Conservation (phyloP, 495 filamentous ascomycete genomes). For the Neurospora intermedia region DNA sequence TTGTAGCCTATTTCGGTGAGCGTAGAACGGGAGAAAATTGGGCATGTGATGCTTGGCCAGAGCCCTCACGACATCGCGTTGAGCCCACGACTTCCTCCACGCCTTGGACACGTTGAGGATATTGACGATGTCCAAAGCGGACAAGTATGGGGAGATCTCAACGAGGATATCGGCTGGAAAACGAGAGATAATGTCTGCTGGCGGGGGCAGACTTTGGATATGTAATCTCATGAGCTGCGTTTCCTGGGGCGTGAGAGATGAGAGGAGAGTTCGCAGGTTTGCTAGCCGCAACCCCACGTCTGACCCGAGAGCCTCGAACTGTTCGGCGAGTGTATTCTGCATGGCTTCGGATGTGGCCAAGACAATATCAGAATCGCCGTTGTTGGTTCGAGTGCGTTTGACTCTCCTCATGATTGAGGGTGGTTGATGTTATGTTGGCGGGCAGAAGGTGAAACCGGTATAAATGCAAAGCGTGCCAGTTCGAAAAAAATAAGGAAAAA, state of each 20-base stretch:
- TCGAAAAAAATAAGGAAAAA: too few species aligned
- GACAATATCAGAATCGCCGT: neutral
- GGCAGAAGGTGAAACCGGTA: neutral
- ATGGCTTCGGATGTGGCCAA: neutral
- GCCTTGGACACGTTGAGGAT: constrained; percentile 22
- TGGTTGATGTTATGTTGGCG: neutral
- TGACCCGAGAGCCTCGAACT: constrained; percentile 2
- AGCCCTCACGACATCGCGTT: constrained; percentile 6
- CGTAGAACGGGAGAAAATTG: constrained; percentile 5
- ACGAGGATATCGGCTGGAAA: constrained; percentile 25
- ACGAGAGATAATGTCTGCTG: constrained; percentile 17
- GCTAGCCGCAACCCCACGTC: constrained; percentile 1
- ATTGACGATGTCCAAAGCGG: constrained; percentile 9
- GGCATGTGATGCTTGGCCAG: constrained; percentile 15
- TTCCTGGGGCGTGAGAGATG: constrained; percentile 14
- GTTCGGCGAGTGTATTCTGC: neutral
- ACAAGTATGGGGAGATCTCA: constrained; percentile 16
- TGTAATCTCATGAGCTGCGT: constrained; percentile 15
- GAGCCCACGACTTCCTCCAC: constrained; percentile 22
- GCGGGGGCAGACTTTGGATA: constrained; percentile 8
- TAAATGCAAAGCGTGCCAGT: neutral
- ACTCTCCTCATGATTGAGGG: neutral
- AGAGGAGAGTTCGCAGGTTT: constrained; percentile 1
- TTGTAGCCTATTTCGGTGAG: neutral
- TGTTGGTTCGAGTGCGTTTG: neutral